Base-by-base conservation (phyloP, 495 filamentous ascomycete genomes). In the Hypoxylon intermedium region DNA sequence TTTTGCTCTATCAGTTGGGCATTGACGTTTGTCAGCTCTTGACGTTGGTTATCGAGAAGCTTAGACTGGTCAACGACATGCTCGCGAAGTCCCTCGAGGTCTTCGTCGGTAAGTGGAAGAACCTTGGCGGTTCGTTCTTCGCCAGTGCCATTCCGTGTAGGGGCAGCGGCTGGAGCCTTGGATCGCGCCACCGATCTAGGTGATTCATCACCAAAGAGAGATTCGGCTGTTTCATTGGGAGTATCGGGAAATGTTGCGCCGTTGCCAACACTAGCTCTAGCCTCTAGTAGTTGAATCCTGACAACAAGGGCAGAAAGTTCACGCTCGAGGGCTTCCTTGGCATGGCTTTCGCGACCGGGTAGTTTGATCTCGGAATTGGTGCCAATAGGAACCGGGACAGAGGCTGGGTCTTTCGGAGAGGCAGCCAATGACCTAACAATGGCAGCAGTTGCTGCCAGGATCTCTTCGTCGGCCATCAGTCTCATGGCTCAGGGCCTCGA, bases 61-160 rank as follows among this genome's bases (percentile, higher is more conserved):
- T 91, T 87, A 36, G 88, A 88, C 74, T 91, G 89, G 61, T 90
- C 87, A 58, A 90, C 84, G 36, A 92, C 87, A 72, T 90, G 86
- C 53, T 90, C 88, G 33, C 83, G 85, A 38, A 91, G 79, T 23
- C 83, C 84, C 62, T 83, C 85, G 34, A 91, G 85, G 43, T 89
- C 86, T 63, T 88, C 86, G 58, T 90, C 86, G 42, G 83, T 87
- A 45, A 89, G 69, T 36, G 76, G 74, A 53, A 55, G 68, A 43
- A 53, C 67, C 71, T 67, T 74, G 59, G 13, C 41, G 31, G 60
- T 9, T 24, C 60, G 66, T 38, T 69, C 58, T 41, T 71, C 59
- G 13, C 41, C 51, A 20, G 63, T 51, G 5, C 74, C 72, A 67
- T 76, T 77, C 30, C 67, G 73, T 16, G 62, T 57, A 21, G 72